Base-by-base conservation (phyloP, 108 stramenopile genomes). In the Discostella stelligeroides region DNA sequence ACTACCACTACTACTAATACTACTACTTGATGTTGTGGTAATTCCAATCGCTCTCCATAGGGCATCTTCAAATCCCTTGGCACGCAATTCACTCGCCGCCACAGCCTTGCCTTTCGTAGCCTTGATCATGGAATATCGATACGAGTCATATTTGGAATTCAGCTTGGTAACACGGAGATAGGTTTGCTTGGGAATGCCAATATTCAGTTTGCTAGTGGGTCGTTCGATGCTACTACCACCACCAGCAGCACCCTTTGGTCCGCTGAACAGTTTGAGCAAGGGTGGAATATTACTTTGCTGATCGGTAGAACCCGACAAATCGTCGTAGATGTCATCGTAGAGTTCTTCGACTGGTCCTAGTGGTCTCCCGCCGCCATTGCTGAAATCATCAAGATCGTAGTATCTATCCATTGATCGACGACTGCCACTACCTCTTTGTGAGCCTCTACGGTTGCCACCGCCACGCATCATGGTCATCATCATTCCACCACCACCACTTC, bases 301-400 rank as follows among this genome's bases (percentile, higher is more conserved):
- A 23, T 29, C 57, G 17, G n/a, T n/a, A n/a, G 72, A 48, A 63
- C 76, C 66, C 38, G 77, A 68, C 21, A 60, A 39, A 55, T 79
- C 78, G 5, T 83, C 85, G 58, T 93, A 93, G 29, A 93, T 70
- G 64, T 93, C 92, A 51, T 84, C 84, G 80, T 93, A 93, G 30
- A 93, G 80, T 66, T 85, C 78, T 30, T 85, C 73, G 7, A 86
- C 79, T 0, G 92, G 76, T 1, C 74, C 74, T 15, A 72, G 27
- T 3, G 76, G 76, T 24, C 54, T 24, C 1, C 25, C 29, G 0
- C 38, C 24, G 23, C 34, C 38, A 40, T 74, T 79, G 39, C 72
- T 40, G 14, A 24, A 29, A 17, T 66, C 65, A n/a, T 39, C 23
- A 12, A 51, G 53, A 24, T 55, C 57, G n/a, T n/a, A n/a, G n/a